Evolutionary conservation across 371 early-diverging fungal genomes (phyloP).

Genomic region (Saksenaea vasiformis): DNA sequence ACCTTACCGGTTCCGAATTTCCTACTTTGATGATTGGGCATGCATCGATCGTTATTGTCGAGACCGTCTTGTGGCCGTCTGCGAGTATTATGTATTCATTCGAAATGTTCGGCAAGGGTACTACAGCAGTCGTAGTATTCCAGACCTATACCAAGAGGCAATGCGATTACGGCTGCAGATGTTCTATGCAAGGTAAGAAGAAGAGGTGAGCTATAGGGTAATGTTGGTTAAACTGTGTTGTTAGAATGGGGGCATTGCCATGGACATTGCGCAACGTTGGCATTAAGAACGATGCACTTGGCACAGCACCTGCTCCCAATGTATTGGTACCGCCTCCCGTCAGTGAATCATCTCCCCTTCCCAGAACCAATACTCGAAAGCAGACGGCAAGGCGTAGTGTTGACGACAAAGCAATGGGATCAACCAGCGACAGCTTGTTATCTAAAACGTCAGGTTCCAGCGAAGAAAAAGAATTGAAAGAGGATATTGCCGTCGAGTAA

Average conservation of each 20-base stretch:
- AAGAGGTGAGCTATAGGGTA: not conserved
- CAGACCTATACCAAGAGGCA: constrained; percentile 81
- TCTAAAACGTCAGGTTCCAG: not conserved
- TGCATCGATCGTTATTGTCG: constrained; percentile 88
- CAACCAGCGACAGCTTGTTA: not conserved
- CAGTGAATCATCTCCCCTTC: constrained; percentile 31
- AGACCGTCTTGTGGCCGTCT: constrained; percentile 88
- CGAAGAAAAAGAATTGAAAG: not conserved
- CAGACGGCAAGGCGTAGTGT: not conserved
- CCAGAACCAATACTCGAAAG: constrained; percentile 7
- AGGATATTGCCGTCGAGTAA: not conserved
- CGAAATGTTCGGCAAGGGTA: constrained; percentile 86
- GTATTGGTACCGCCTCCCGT: constrained; percentile 22
- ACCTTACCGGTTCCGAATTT: constrained; percentile 81
- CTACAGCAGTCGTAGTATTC: constrained; percentile 71
- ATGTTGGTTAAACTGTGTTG: not conserved
- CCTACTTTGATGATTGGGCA: constrained; percentile 81
- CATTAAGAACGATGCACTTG: constrained; percentile 14
- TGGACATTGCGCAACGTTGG: constrained; percentile 39
- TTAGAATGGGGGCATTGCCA: constrained; percentile 52
- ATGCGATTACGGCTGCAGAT: constrained; percentile 84
- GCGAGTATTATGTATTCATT: constrained; percentile 93
- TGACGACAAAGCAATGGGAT: not conserved
- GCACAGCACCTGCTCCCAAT: constrained; percentile 17
- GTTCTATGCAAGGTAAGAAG: constrained; percentile 75